phyloP scores from a whole-genome alignment of 2,329 filamentous ascomycete genomes.

The Fusarium coicis region DNA sequence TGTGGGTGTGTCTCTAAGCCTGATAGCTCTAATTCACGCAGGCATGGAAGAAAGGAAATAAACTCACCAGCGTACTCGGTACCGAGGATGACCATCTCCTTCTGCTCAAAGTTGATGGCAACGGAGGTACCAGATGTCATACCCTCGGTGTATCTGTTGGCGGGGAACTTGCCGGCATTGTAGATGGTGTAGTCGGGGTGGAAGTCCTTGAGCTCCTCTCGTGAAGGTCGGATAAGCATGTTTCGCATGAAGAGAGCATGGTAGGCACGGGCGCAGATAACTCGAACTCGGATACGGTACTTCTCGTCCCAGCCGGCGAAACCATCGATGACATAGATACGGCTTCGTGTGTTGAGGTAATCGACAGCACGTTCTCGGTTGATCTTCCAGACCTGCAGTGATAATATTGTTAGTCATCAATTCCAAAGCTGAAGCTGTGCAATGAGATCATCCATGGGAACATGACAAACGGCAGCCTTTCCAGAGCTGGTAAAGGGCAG shows the following conservation, averaged over 20 bases:
- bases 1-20: no score
- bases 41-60: no score
- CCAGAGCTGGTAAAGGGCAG: slow-evolving; percentile 16
- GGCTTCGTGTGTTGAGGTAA: slow-evolving; percentile 98
- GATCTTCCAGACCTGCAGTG: slow-evolving; percentile 92
- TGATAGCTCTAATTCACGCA: no score
- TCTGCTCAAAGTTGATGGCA: slow-evolving; percentile 98
- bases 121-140: slow-evolving; percentile 99
- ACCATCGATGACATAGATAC: slow-evolving; percentile 98
- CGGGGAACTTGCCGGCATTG: slow-evolving; percentile 98
- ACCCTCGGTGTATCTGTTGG: slow-evolving; percentile 96
- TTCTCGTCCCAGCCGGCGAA: slow-evolving; percentile 99
- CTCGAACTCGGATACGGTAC: slow-evolving; percentile 96
- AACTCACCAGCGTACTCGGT: slow-evolving; percentile 89
- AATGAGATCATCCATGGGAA: slow-evolving; percentile 9
- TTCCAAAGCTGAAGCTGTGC: neutral
- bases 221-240: slow-evolving; percentile 96
- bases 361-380: slow-evolving; percentile 99
- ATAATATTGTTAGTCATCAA: slow-evolving; percentile 42
- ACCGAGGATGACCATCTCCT: slow-evolving; percentile 99
- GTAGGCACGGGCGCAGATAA: slow-evolving; percentile 98
- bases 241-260: slow-evolving; percentile 99
- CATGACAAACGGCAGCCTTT: slow-evolving; percentile 13
- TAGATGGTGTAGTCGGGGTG: slow-evolving; percentile 99
- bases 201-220: slow-evolving; percentile 95